Evolutionary conservation across 768 basidiomycete species (phyloP), one percentile per base, ranked within the genome.

Genomic region (Mycena sanguinolenta): DNA sequence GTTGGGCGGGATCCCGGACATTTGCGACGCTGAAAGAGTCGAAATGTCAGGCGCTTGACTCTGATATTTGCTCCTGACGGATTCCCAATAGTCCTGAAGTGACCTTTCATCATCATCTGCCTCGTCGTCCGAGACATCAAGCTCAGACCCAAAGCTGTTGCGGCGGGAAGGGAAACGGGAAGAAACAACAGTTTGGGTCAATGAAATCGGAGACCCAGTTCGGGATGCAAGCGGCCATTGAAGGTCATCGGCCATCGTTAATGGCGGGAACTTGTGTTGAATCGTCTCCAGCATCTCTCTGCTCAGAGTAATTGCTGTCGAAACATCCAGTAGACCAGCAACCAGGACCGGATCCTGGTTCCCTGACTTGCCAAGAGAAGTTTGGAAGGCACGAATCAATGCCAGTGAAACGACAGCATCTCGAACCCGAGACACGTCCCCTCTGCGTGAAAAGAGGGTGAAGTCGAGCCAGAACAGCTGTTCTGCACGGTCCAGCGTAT

Each of bases 231-330:
- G 63, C 0, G 94, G 95, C 95, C 96, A 98, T 63, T 85, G 84
- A 28, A 93, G 78, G 75, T 97, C 95, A 71, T 96, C 92, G 19
- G 72, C 73, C 10, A 77, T 67, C 4, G 78, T 76, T 1, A 76
- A 39, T 16, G 83, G 77, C 3, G 84, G 82, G 67, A 93, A 89
- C 77, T 98, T 98, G 75, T 89, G 80, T 1, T 88, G 85, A 58
- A 97, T 92, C 19, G 89, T 89, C 72, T 97, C 96, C 19, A 96
- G 79, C 84, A 98, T 89, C 77, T 99, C 97, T 21, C 95, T 88
- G 12, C 91, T 90, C 2, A 98, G 84, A 0, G 95, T 95, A 53
- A 96, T 87, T 6, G 94, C 88, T 0, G 91, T 84, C 3, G 91
- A 91, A 17, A 87, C 82, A 78, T 97, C 97, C 46, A 98, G 83